Evolutionary conservation across 2,329 filamentous ascomycete species (phyloP), one percentile per base, ranked within the genome.

Genomic region (Parafenestella ontariensis): DNA sequence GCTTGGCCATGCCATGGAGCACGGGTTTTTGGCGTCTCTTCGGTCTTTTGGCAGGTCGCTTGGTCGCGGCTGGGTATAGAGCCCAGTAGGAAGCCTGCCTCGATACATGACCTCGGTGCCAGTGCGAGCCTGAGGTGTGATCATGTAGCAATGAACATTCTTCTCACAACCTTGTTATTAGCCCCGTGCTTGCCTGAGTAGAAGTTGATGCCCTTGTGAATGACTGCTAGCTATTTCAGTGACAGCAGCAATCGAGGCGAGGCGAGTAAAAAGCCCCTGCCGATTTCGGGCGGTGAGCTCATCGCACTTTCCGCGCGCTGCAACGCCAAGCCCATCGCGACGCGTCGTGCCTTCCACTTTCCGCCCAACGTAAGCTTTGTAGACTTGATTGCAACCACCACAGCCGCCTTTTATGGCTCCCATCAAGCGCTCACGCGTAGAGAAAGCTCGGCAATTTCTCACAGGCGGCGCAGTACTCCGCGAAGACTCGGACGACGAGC

Each of bases 401-500:
- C 49, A 28, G 18, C 40, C 31, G 52, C 21, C 34, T 28, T 49
- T 17, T 15, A 80, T 80, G 78, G 72, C 77, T 33, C 76, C 75
- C 28, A 71, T 73, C 31, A 67, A 73, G 26, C 70, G 72, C 26
- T 76, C 78, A 7, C 78, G 74, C 49, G 65, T 76, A 37, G 78
- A 82, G 57, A 74, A 79, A 49, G 82, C 81, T 24, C 77, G 80
- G 40, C 76, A 79, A 43, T 79, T 71, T 69, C 80, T 88, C 54
- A 83, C 77, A 56, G 86, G 75, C 62, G 85, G 86, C 41, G 89
- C 88, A 26, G 81, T 92, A 10, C 77, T 81, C 6, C 83, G 89
- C 66, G 90, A 95, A 57, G 89, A 96, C 72, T 96, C 91, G 0
- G 92, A 96, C 73, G 92, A 96, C 75, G 94, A 96, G 74, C 84